A percentile compares a stretch with the other conserved stretches of the same genome.
Evolutionary conservation across 2,329 filamentous ascomycete species (phyloP).

Genomic region (Mycosphaerella sp.): DNA sequence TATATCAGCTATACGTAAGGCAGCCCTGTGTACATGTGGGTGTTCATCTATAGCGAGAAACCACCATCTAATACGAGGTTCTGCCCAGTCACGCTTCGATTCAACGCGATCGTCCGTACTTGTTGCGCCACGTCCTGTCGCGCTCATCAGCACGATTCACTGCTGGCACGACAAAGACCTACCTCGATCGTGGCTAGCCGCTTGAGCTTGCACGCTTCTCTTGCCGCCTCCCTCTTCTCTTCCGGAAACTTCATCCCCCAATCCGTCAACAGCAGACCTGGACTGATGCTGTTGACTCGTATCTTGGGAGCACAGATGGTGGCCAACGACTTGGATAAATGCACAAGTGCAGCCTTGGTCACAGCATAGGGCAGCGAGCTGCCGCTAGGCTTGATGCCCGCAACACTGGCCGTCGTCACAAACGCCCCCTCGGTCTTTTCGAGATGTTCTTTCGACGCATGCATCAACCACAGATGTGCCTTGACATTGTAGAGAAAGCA

Average conservation of each 20-base stretch:
- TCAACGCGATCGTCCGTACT: slow-evolving; percentile 47
- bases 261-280: slow-evolving; percentile 45
- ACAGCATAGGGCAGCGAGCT: slow-evolving; percentile 48
- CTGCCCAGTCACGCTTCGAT: slow-evolving; percentile 47
- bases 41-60: slow-evolving; percentile 16
- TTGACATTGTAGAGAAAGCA: slow-evolving; percentile 55
- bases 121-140: slow-evolving; percentile 49
- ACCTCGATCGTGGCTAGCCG: slow-evolving; percentile 52
- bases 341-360: slow-evolving; percentile 41
- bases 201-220: slow-evolving; percentile 42
- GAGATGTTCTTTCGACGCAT: slow-evolving; percentile 49
- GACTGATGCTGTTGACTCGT: slow-evolving; percentile 54
- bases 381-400: slow-evolving; percentile 58
- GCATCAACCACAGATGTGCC: slow-evolving; percentile 54
- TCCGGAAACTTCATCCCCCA: slow-evolving; percentile 46
- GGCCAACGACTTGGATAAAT: slow-evolving; percentile 52
- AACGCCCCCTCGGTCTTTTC: slow-evolving; percentile 56
- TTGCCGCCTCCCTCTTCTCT: slow-evolving; percentile 40
- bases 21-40: no score
- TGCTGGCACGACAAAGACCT: not conserved
- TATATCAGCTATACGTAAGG: no score
- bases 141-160: slow-evolving; percentile 3
- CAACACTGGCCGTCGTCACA: slow-evolving; percentile 58
- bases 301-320: slow-evolving; percentile 50
- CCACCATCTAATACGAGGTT: slow-evolving; percentile 48